A percentile compares a stretch with the other conserved stretches of the same genome.
These are phyloP conservation scores for Talaromyces sp. DNA, from an alignment of 2,329 filamentous ascomycete species.

Conservation along the genomic window DNA sequence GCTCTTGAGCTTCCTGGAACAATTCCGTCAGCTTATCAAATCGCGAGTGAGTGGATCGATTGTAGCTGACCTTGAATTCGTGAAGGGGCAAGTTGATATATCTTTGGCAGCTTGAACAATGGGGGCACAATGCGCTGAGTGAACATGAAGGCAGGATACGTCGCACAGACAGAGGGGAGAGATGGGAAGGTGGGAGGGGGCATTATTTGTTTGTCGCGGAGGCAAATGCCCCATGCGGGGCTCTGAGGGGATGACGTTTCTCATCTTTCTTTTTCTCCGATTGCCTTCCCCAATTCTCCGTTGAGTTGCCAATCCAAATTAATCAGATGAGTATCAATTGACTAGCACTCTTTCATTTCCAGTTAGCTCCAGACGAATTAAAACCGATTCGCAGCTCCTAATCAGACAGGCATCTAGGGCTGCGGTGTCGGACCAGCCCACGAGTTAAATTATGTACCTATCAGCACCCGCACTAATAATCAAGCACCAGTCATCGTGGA, in stretches of 20 bases:
- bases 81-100: neutral
- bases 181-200: neutral
- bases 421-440: too few species aligned
- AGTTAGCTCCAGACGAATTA: neutral
- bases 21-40: conserved; percentile 15
- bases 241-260: neutral
- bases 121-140: neutral
- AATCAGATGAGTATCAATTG: neutral
- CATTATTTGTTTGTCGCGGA: neutral
- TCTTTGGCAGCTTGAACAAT: neutral
- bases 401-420: too few species aligned
- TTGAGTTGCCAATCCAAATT: neutral
- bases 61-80: neutral
- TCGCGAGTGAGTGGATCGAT: neutral
- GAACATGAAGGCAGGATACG: neutral
- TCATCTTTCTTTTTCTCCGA: neutral
- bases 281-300: neutral
- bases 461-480: too few species aligned
- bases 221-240: conserved; percentile 1
- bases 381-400: too few species aligned
- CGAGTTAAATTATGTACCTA: too few species aligned
- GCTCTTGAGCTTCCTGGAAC: conserved; percentile 27
- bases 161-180: neutral
- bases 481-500: neutral
- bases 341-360: neutral